Conservation (phyloP, 164 flowering plant genomes). For the Vitis labrusca region DNA sequence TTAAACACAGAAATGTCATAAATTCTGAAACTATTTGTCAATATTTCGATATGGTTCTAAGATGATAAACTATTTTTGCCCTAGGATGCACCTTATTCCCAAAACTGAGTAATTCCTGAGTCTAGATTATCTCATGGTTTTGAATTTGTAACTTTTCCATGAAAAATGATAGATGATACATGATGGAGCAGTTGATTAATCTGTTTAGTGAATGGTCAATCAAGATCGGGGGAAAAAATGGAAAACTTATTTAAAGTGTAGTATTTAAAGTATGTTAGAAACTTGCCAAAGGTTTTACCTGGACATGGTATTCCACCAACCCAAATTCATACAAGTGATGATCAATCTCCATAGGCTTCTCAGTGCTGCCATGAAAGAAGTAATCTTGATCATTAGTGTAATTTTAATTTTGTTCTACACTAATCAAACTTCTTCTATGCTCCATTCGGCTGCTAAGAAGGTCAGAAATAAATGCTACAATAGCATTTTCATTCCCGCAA, state of each 20-base stretch:
- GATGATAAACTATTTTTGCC: background rate
- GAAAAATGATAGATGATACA: too few species aligned
- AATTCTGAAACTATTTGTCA: background rate
- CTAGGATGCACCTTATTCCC: background rate
- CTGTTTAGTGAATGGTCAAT: too few species aligned
- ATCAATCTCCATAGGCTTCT: conserved; percentile 60
- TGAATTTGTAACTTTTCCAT: too few species aligned
- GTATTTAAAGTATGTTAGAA: background rate
- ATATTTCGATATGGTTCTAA: background rate
- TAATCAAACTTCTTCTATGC: background rate
- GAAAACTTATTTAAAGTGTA: too few species aligned
- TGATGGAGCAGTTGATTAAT: too few species aligned
- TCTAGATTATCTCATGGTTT: too few species aligned
- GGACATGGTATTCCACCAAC: conserved; percentile 70
- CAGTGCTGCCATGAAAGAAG: conserved; percentile 42
- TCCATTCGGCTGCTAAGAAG: background rate
- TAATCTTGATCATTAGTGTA: background rate
- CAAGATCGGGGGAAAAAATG: too few species aligned
- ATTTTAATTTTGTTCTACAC: background rate
- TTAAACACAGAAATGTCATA: background rate
- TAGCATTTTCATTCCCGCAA: too few species aligned
- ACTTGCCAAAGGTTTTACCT: conserved; percentile 41
- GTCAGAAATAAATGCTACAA: background rate
- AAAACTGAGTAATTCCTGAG: background rate
- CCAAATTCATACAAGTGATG: conserved; percentile 82